A percentile compares a stretch with the other conserved stretches of the same genome.
Evolutionary conservation across 805 yeast genomes (phyloP).

Genomic region (Myxozyma neotropica): DNA sequence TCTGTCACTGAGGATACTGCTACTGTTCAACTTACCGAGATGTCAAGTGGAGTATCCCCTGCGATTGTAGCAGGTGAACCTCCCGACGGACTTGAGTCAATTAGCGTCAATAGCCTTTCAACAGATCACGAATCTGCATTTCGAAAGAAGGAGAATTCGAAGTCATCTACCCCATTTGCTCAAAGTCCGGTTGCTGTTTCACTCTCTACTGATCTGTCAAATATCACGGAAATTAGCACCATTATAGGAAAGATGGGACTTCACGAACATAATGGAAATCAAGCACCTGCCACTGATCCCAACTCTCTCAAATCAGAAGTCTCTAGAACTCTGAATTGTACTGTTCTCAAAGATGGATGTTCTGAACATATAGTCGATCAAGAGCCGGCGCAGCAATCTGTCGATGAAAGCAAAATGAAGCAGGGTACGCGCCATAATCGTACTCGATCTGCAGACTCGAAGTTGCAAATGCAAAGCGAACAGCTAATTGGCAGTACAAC

Average conservation of each 20-base stretch:
- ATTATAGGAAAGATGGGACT: not conserved
- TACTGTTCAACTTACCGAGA: not conserved
- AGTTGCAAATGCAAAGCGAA: too few species aligned
- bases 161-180: not conserved
- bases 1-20: not conserved
- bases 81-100: not conserved
- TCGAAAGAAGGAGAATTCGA: conserved; percentile 1
- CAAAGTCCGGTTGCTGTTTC: not conserved
- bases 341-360: too few species aligned
- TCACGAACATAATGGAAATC: conserved; percentile 1
- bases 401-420: too few species aligned
- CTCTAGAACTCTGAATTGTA: not conserved
- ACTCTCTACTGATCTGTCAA: not conserved
- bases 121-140: not conserved
- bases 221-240: not conserved
- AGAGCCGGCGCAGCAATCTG: not conserved
- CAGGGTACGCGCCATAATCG: too few species aligned
- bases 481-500: too few species aligned
- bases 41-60: too few species aligned
- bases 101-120: not conserved
- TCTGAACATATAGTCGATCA: too few species aligned
- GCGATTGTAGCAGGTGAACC: not conserved
- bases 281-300: not conserved
- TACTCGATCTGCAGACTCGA: too few species aligned
- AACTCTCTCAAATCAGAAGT: not conserved